Percentiles rank a stretch among this genome's conserved stretches.
phyloP scores from a whole-genome alignment of 2,329 filamentous ascomycete genomes.

The Pseudogymnoascus verrucosus region DNA sequence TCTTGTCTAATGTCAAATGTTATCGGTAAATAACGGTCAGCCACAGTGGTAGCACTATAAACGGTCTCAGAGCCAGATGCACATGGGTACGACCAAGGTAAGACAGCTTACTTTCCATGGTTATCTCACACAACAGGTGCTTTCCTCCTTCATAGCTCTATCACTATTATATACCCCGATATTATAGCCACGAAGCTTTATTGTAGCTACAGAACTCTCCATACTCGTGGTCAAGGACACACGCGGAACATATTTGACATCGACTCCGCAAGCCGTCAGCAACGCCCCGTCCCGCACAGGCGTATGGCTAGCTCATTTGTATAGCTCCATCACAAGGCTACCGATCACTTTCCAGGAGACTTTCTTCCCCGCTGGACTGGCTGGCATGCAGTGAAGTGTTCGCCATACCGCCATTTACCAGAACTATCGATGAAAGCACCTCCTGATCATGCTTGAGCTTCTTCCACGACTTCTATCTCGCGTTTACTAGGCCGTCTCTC shows the following conservation, averaged over 20 bases:
- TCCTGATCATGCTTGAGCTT: neutral
- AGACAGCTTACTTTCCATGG: neutral
- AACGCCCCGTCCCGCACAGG: neutral
- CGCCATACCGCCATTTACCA: neutral
- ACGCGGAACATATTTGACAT: neutral
- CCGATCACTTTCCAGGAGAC: neutral
- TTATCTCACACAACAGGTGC: neutral
- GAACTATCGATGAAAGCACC: neutral
- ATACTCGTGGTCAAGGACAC: neutral
- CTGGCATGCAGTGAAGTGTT: neutral
- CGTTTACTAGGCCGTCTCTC: neutral
- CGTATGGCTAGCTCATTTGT: neutral
- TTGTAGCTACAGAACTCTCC: neutral
- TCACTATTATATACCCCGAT: neutral
- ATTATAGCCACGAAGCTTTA: neutral
- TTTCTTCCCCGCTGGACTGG: conserved; percentile 1
- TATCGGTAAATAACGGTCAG: conserved; percentile 4
- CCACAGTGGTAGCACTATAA: neutral
- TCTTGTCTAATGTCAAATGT: neutral
- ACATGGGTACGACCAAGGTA: neutral
- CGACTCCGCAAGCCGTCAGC: neutral
- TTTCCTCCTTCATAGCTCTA: neutral
- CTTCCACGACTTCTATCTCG: neutral
- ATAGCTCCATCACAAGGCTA: conserved; percentile 7
- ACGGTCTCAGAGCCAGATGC: neutral